Conservation (phyloP, 179 eudicot species). For the Beta corolliflora region DNA sequence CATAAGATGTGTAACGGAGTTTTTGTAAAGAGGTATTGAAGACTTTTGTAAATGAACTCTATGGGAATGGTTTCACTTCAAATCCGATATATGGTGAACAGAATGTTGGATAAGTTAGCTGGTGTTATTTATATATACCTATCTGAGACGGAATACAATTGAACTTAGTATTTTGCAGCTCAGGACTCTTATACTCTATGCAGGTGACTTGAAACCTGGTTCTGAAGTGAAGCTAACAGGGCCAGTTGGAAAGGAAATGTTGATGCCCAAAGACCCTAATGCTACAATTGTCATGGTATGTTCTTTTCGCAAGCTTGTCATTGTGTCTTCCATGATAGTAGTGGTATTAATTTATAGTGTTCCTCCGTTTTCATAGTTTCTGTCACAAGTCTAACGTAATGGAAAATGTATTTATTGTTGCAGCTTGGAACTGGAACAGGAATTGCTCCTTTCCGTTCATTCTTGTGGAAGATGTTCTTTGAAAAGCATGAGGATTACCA, state of each 20-base stretch:
- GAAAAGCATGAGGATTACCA: slow-evolving; percentile 95
- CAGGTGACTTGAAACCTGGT: slow-evolving; percentile 98
- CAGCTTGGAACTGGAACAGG: slow-evolving; percentile 99
- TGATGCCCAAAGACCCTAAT: slow-evolving; percentile 95
- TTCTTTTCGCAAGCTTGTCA: slow-evolving; percentile 3
- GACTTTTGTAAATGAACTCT: background rate
- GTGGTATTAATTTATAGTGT: background rate
- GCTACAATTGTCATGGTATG: slow-evolving; percentile 88
- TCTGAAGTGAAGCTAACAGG: slow-evolving; percentile 85
- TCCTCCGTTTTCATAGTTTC: background rate
- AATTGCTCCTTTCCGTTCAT: slow-evolving; percentile 96
- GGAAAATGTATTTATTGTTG: slow-evolving; percentile 19
- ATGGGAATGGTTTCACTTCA: background rate
- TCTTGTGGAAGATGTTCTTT: slow-evolving; percentile 98
- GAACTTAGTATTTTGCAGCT: background rate
- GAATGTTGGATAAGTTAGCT: background rate
- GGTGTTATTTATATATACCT: background rate
- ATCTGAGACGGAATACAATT: background rate
- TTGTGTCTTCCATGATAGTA: background rate
- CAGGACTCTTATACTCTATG: slow-evolving; percentile 8
- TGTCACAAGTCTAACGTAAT: background rate
- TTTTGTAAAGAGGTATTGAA: background rate
- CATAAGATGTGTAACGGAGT: background rate
- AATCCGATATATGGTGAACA: background rate
- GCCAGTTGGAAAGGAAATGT: slow-evolving; percentile 99